phyloP scores from a whole-genome alignment of 2,329 filamentous ascomycete genomes.

The Alternaria brassicae region DNA sequence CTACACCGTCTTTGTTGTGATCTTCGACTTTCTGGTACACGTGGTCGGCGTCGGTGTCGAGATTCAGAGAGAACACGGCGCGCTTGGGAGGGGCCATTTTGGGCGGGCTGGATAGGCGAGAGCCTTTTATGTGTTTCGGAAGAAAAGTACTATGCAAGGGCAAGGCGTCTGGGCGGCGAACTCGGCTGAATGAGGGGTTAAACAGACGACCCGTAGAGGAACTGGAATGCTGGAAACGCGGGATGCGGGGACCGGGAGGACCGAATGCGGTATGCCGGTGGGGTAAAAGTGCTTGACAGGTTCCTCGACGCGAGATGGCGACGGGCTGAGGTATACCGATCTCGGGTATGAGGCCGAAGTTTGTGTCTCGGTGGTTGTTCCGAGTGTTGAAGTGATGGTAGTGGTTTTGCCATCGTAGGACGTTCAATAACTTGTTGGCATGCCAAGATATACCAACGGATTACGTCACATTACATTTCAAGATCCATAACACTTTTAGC shows the following conservation, averaged over 20 bases:
- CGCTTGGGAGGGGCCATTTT: constrained; percentile 39
- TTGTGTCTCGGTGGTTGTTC: constrained; percentile 23
- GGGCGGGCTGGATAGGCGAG: constrained; percentile 1
- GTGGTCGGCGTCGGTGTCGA: constrained; percentile 51
- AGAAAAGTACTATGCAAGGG: not conserved
- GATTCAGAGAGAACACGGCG: constrained; percentile 48
- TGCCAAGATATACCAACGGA: not conserved
- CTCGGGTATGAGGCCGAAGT: constrained; percentile 15
- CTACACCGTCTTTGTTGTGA: constrained; percentile 41
- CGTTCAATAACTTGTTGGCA: not conserved
- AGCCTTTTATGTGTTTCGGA: constrained; percentile 14
- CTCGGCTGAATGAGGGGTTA: constrained; percentile 29
- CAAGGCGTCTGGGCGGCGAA: not conserved
- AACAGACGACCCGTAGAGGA: constrained; percentile 14
- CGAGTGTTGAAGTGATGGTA: constrained; percentile 10
- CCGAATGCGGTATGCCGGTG: constrained; percentile 40
- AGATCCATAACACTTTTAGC: not conserved
- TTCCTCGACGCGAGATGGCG: constrained; percentile 8
- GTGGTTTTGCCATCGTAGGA: not conserved
- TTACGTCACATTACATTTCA: not conserved
- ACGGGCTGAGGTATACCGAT: not conserved
- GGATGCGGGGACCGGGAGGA: constrained; percentile 27
- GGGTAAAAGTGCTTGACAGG: constrained; percentile 13
- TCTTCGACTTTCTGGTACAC: constrained; percentile 49
- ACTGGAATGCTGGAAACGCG: not conserved